These are phyloP conservation scores for Chaetomium sp. DNA, from an alignment of 2,329 filamentous ascomycete genomes.

Conservation along the genomic window DNA sequence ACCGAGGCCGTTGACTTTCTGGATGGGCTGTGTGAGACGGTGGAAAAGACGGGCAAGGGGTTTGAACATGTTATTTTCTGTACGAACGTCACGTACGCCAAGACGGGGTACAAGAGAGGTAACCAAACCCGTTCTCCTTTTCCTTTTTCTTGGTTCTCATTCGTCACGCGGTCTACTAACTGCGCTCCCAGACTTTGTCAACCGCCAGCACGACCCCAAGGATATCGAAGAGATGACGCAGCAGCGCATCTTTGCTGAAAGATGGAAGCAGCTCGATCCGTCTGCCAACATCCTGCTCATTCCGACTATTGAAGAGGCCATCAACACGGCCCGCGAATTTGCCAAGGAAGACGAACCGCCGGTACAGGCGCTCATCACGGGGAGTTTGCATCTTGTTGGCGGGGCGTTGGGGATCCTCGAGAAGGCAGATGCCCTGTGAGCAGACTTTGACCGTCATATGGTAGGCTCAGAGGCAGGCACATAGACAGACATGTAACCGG, in stretches of 20 bases:
- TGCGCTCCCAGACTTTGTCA: constrained; percentile 46
- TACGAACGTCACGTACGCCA: constrained; percentile 60
- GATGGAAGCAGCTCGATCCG: constrained; percentile 44
- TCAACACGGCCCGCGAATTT: constrained; percentile 39
- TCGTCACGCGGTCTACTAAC: background rate
- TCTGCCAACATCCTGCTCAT: constrained; percentile 39
- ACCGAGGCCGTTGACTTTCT: constrained; percentile 49
- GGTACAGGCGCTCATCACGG: constrained; percentile 42
- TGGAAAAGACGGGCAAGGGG: constrained; percentile 36
- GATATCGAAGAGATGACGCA: constrained; percentile 46
- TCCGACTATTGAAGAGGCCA: constrained; percentile 50
- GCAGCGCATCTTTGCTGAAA: constrained; percentile 47
- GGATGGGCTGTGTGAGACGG: constrained; percentile 25
- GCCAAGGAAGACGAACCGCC: constrained; percentile 25
- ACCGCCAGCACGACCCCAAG: constrained; percentile 45
- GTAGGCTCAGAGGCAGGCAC: background rate
- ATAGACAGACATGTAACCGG: background rate
- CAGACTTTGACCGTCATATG: too few species aligned
- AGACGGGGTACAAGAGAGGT: constrained; percentile 45
- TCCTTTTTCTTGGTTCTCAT: background rate
- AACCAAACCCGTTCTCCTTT: background rate
- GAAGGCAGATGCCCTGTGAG: constrained; percentile 24
- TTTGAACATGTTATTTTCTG: constrained; percentile 56
- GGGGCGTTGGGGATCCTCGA: constrained; percentile 31
- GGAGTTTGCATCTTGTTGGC: constrained; percentile 43